Evolutionary conservation across 2,329 filamentous ascomycete genomes (phyloP), one percentile per base, ranked within the genome.

Genomic region (Aspergillus intermedius): DNA sequence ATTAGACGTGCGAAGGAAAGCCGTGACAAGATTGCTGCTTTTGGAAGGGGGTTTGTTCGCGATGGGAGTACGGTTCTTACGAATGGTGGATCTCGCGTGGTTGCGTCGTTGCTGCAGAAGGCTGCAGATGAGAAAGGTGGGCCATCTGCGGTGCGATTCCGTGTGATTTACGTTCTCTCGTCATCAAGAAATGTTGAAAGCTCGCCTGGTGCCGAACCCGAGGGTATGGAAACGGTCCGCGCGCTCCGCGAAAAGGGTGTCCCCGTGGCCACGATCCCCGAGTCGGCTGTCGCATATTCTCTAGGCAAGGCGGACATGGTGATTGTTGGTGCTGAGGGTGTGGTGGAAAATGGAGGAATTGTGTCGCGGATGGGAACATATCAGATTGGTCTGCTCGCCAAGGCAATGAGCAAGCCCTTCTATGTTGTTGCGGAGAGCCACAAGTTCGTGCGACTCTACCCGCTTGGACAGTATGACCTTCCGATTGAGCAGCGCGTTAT

Each of bases 351-450:
- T 64, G 93, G 93, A 44, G 91, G 91, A 34, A 86, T 97, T 58
- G 88, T 98, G 57, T 91, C 87, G 21, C 78, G 91, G 44, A 80
- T 97, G 71, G 91, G 91, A 22, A 85, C 82, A 3, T 91, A 88
- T 59, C 90, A 95, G 73, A 85, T 97, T 58, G 91, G 88, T 2
- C 75, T 89, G 57, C 74, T 96, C 46, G 90, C 91, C 4, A 84
- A 84, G 60, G 79, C 79, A 12, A 78, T 80, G 52, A 81, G 84
- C 35, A 84, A 88, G 54, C 87, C 87, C 0, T 88, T 97, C 59
- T 95, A 94, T 62, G 90, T 95, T 15, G 90, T 93, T 4, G 87
- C 87, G 1, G 93, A 98, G 74, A 94, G 88, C 60, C 93, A 98
- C 76, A 98, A 98, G 73, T 96, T 98, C 64, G 89, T 94, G 42